These are phyloP conservation scores for Candida tallmaniae DNA, from an alignment of 805 yeast species.

Conservation along the genomic window DNA sequence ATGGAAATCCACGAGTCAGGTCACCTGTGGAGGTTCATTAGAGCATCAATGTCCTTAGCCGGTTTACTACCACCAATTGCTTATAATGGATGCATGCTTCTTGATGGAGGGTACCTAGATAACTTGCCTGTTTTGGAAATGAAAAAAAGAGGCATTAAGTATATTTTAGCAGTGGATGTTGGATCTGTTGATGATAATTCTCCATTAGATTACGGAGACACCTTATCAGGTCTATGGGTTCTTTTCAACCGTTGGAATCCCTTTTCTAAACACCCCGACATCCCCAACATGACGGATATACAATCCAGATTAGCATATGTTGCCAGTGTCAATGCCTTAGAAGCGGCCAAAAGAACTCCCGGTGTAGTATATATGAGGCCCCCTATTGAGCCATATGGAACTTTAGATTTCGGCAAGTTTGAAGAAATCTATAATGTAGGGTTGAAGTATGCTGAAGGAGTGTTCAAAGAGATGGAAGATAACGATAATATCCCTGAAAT, in stretches of 20 bases:
- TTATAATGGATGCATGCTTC: slow-evolving; percentile 84
- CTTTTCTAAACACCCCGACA: slow-evolving; percentile 78
- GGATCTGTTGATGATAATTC: slow-evolving; percentile 92
- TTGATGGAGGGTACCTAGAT: slow-evolving; percentile 96
- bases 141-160: slow-evolving; percentile 83
- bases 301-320: slow-evolving; percentile 92
- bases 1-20: slow-evolving; percentile 95
- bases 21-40: slow-evolving; percentile 89
- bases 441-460: slow-evolving; percentile 59
- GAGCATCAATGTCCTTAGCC: slow-evolving; percentile 96
- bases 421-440: slow-evolving; percentile 88
- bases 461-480: slow-evolving; percentile 48
- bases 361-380: slow-evolving; percentile 90
- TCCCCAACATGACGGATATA: slow-evolving; percentile 92
- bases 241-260: slow-evolving; percentile 84
- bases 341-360: slow-evolving; percentile 75
- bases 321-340: slow-evolving; percentile 89
- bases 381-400: slow-evolving; percentile 88
- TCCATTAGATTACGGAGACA: slow-evolving; percentile 87
- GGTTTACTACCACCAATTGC: slow-evolving; percentile 88
- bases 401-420: slow-evolving; percentile 87
- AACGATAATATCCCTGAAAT: slow-evolving; percentile 56
- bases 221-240: slow-evolving; percentile 91
- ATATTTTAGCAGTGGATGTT: slow-evolving; percentile 90
- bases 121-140: slow-evolving; percentile 89